Conservation (phyloP, 1,284 basidiomycete genomes). For the Tilletia walkeri region DNA sequence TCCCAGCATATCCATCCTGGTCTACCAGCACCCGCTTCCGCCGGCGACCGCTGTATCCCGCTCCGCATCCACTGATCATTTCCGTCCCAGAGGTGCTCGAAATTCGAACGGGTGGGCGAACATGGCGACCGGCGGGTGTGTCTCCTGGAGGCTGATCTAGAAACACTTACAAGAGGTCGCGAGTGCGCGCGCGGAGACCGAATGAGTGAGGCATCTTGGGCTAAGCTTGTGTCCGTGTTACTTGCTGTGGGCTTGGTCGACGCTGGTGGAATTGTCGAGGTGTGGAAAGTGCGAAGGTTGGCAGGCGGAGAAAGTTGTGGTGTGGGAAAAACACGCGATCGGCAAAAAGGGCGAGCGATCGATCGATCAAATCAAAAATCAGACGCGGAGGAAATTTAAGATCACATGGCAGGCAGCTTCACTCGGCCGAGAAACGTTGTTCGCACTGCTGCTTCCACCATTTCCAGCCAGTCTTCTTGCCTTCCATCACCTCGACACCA, state of each 20-base stretch:
- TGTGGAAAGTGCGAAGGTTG: too few relatives aligned
- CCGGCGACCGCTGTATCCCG: neutral
- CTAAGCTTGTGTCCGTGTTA: neutral
- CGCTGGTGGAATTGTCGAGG: neutral
- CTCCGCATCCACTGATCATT: neutral
- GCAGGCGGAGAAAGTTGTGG: constrained; percentile 5
- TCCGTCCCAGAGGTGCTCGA: too few relatives aligned
- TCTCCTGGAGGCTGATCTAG: neutral
- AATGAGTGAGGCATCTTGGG: constrained; percentile 91
- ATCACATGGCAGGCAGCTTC: too few relatives aligned
- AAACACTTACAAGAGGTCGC: constrained; percentile 79
- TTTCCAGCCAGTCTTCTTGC: neutral
- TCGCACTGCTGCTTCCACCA: neutral
- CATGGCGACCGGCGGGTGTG: neutral
- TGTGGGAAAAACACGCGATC: constrained; percentile 9
- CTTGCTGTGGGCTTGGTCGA: neutral
- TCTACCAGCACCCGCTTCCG: too few relatives aligned
- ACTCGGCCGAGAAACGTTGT: neutral
- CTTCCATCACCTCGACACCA: neutral
- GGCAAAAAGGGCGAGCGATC: too few relatives aligned
- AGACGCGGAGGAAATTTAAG: too few relatives aligned
- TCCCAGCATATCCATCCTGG: too few relatives aligned
- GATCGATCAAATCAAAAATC: too few relatives aligned
- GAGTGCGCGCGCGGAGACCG: constrained; percentile 99
- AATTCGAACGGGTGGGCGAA: too few relatives aligned